Evolutionary conservation across 1,284 basidiomycete species (phyloP).

Genomic region (Sanghuangporus baumii): DNA sequence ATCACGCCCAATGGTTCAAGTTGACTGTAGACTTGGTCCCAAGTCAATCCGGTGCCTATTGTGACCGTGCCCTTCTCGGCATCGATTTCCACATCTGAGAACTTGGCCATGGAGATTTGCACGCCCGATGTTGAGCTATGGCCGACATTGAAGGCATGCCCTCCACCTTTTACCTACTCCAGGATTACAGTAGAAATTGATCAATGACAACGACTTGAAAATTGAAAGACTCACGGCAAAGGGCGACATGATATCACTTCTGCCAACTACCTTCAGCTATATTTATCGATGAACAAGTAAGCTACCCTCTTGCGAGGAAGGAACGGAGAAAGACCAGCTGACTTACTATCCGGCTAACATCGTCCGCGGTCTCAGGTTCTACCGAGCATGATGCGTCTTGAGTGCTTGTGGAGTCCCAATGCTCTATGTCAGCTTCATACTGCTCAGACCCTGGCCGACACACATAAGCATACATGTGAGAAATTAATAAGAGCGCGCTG

Average conservation of each 20-base stretch:
- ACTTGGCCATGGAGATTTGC: slow-evolving; percentile 22
- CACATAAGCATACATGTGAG: background rate
- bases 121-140: slow-evolving; percentile 24
- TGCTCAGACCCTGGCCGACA: slow-evolving; percentile 10
- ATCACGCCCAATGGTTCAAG: slow-evolving; percentile 19
- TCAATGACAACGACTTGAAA: background rate
- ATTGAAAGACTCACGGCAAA: slow-evolving; percentile 15
- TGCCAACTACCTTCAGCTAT: slow-evolving; percentile 10
- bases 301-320: background rate
- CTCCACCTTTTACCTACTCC: slow-evolving; percentile 21
- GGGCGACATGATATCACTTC: slow-evolving; percentile 9
- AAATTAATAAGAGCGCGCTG: background rate
- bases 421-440: slow-evolving; percentile 12
- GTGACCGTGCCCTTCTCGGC: slow-evolving; percentile 13
- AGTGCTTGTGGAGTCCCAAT: slow-evolving; percentile 9
- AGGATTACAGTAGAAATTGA: background rate
- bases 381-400: slow-evolving; percentile 17
- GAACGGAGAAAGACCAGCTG: background rate
- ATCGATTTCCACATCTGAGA: slow-evolving; percentile 18
- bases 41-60: slow-evolving; percentile 21
- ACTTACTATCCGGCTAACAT: slow-evolving; percentile 15
- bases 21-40: slow-evolving; percentile 23
- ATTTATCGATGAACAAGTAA: background rate
- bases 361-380: slow-evolving; percentile 10
- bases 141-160: slow-evolving; percentile 23